Evolutionary conservation across 2,329 filamentous ascomycete species (phyloP), one percentile per base, ranked within the genome.

Genomic region (Thelonectria blattea): DNA sequence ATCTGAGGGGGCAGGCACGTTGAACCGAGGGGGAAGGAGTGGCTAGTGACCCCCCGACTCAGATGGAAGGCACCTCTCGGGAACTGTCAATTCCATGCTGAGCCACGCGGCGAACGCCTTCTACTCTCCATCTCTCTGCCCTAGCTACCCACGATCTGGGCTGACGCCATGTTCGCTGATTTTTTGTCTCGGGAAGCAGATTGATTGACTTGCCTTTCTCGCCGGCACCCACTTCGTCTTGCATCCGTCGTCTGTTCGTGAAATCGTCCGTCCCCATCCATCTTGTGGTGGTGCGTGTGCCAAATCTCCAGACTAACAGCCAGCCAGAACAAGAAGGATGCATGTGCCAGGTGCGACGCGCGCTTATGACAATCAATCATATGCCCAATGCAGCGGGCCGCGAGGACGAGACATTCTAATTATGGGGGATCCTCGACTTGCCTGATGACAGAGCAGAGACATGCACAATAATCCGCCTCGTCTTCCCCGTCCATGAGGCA

Each of bases 81-180:
- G 34, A 14, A 37, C 34, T 41, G 46, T 55, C 41, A 32, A 47
- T 46, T 30, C 27, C 27, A 43, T 22, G 37, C 57, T 60, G 46
- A 48, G 57, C 57, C 57, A 60, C 57, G 8, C 46, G 47, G 9
- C 49, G 52, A 47, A 46, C 22, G 46, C 51, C 34, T 50, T 42
- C 34, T n/a, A 46, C 32, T 34, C 56, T 60, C 34, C 49, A 50
- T 52, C 12, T 51, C 37, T 39, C 32, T 60, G 57, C 42, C 62
- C 65, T 52, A 47, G 43, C 60, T 55, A 54, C 39, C 56, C 49
- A 58, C 56, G 64, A 65, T 66, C 67, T 53, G 56, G 58, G 61
- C 67, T 71, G 62, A 71, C 68, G 68, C 68, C 68, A 54, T 71
- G 68, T 62, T 67, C 67, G 62, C 62, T 46, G 56, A 37, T n/a